Evolutionary conservation across 306 rosid genomes (phyloP), one percentile per base, ranked within the genome.

Genomic region (Quercus parvula): DNA sequence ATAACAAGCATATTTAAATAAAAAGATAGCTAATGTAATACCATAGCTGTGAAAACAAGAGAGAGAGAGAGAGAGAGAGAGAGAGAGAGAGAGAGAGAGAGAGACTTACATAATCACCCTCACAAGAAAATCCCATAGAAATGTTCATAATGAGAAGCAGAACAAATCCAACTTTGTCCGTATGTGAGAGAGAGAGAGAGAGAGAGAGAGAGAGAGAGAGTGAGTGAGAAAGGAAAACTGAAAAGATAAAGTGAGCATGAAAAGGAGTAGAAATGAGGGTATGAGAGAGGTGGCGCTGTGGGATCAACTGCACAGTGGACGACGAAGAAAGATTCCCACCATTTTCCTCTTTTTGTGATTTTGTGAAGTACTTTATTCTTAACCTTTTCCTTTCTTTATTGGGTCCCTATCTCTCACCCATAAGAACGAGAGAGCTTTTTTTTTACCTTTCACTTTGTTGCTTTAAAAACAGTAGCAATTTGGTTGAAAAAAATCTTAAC

Each of bases 251-350:
- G 86, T 46, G 73, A 66, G 89, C 87, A 79, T 84, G 79, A 85
- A 81, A 90, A 83, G 91, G 78, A 84, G 92, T 25, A 71, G 81
- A 70, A 28, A 46, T 19, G 74, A 49, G 15, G 56, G 79, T 41
- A 41, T 12, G 49, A 58, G 75, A 61, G 86, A 83, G 83, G 82
- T 79, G 86, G 79, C 73, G 72, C 27, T 70, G 89, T 80, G 91
- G 91, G 94, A 84, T 80, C 81, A 76, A 77, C 68, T 74, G 71
- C 81, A 81, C 87, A 70, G 81, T 79, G 52, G 83, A 82, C 85
- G 86, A 79, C n/a, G 81, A 75, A 70, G 56, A 88, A 92, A 87
- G 97, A 91, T 91, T 94, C 95, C 91, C 89, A 79, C 68, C 78
- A 13, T 77, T 61, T 56, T 82, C 73, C 28, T 75, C 83, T 75